These are phyloP conservation scores for Aulographum hederae DNA, from an alignment of 2,329 filamentous ascomycete genomes.

Conservation along the genomic window DNA sequence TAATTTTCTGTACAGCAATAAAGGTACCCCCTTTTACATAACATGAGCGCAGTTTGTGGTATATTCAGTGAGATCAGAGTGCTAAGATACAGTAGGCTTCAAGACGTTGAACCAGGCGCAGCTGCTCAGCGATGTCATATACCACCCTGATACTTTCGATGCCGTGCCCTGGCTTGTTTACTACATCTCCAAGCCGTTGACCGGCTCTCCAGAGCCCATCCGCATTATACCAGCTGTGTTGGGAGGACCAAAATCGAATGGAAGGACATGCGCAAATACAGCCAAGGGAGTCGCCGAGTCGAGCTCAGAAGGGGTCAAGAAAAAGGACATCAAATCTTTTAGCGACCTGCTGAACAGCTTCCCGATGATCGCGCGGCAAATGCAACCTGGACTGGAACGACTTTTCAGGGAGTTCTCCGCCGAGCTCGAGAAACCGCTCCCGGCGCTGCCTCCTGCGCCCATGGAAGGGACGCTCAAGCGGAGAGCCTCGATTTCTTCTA, in stretches of 20 bases:
- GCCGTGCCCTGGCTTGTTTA: constrained; percentile 91
- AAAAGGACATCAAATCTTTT: constrained; percentile 85
- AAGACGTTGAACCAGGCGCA: constrained; percentile 81
- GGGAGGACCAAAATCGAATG: constrained; percentile 10
- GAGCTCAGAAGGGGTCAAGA: constrained; percentile 21
- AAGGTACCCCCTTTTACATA: too few relatives aligned
- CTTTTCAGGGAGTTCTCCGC: constrained; percentile 78
- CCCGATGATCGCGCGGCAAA: constrained; percentile 87
- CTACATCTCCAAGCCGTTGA: constrained; percentile 77
- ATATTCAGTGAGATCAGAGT: neutral
- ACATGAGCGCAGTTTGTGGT: too few relatives aligned
- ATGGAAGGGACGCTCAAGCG: neutral
- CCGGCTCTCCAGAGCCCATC: constrained; percentile 65
- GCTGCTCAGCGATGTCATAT: constrained; percentile 65
- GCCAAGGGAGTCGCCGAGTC: constrained; percentile 15
- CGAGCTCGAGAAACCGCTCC: constrained; percentile 70
- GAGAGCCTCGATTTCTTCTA: constrained; percentile 8
- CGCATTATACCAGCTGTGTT: constrained; percentile 47
- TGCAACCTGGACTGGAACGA: constrained; percentile 80
- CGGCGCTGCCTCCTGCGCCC: constrained; percentile 34
- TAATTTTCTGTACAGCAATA: constrained; percentile 83
- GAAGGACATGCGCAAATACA: too few relatives aligned
- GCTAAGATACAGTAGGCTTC: constrained; percentile 44
- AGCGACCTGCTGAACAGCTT: constrained; percentile 80
- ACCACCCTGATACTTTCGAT: constrained; percentile 78